Conservation (phyloP, 1,284 basidiomycete genomes). For the Exsudoporus floridanus region DNA sequence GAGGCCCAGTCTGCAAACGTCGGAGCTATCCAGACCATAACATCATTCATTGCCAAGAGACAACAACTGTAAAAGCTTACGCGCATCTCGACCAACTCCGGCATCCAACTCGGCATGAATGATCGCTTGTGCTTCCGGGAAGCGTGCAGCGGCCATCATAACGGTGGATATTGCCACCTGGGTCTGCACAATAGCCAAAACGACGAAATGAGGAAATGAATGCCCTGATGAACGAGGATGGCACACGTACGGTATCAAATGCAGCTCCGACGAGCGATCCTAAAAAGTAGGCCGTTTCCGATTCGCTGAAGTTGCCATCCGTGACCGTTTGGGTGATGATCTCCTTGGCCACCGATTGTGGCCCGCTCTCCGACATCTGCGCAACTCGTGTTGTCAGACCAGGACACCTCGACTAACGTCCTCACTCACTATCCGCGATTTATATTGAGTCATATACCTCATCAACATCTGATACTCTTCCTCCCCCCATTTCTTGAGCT, state of each 20-base stretch:
- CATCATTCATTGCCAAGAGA: not conserved
- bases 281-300: constrained; percentile 58
- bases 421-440: constrained; percentile 13
- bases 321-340: constrained; percentile 48
- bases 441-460: constrained; percentile 19
- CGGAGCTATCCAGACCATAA: constrained; percentile 15
- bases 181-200: constrained; percentile 40
- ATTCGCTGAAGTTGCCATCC: constrained; percentile 49
- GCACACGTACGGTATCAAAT: constrained; percentile 48
- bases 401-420: not conserved
- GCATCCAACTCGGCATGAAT: constrained; percentile 62
- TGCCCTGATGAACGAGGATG: too few species aligned
- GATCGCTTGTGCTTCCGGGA: constrained; percentile 52
- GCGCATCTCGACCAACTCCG: constrained; percentile 51
- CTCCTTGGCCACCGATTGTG: constrained; percentile 46
- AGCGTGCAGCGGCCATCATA: constrained; percentile 64
- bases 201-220: not conserved
- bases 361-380: constrained; percentile 11
- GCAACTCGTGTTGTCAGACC: not conserved
- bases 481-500: constrained; percentile 51
- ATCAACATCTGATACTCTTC: constrained; percentile 46
- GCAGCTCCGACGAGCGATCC: constrained; percentile 67
- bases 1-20: constrained; percentile 25
- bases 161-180: constrained; percentile 59
- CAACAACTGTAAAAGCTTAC: constrained; percentile 29